These are phyloP conservation scores for Eragrostis tef DNA, from an alignment of 202 grass and related monocot genomes.

Conservation along the genomic window DNA sequence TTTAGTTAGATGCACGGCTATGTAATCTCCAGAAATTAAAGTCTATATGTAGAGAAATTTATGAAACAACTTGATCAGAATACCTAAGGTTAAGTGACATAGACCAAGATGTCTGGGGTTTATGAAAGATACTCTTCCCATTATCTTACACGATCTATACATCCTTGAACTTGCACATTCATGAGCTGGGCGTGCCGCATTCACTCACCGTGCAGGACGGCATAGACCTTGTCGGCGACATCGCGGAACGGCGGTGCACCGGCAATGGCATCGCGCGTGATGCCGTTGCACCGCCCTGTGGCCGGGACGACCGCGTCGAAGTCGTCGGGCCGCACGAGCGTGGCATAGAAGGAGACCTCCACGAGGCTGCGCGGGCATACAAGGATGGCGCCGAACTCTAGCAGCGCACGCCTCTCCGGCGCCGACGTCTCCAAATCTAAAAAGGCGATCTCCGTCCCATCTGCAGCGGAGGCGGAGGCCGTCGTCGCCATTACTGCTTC, in stretches of 20 bases:
- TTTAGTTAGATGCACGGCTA: too few species aligned
- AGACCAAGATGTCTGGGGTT: too few species aligned
- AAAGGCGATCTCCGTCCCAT: constrained; percentile 59
- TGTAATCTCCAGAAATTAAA: too few species aligned
- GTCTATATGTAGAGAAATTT: too few species aligned
- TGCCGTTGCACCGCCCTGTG: neutral
- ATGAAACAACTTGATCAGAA: too few species aligned
- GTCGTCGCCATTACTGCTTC: neutral
- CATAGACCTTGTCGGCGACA: constrained; percentile 68
- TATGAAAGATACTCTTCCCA: too few species aligned
- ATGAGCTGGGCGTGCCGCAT: too few species aligned
- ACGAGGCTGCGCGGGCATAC: constrained; percentile 57
- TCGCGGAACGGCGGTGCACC: constrained; percentile 49
- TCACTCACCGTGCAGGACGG: constrained; percentile 69
- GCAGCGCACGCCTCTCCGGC: constrained; percentile 40
- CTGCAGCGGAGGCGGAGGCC: neutral
- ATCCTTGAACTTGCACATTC: too few species aligned
- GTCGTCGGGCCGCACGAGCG: neutral
- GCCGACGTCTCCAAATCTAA: constrained; percentile 71
- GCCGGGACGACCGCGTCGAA: neutral
- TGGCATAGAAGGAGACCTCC: constrained; percentile 34
- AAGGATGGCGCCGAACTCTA: constrained; percentile 63
- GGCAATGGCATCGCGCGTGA: neutral
- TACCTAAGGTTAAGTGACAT: too few species aligned
- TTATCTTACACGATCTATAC: too few species aligned